Base-by-base conservation (phyloP, 1,139 yeast genomes). In the Debaryomycetaceae sp. region DNA sequence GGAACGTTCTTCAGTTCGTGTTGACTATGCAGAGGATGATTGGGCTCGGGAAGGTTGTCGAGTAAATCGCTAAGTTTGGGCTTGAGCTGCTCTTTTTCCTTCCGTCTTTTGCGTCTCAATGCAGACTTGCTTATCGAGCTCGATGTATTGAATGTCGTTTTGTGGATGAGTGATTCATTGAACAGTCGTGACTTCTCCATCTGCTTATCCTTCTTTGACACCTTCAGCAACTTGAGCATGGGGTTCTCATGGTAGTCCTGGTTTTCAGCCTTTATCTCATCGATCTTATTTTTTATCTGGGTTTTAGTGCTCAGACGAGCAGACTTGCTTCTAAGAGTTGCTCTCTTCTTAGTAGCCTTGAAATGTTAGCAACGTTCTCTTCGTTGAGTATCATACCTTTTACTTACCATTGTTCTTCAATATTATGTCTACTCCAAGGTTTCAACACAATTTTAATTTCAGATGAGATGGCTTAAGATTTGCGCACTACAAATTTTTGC, bases 41-140 rank as follows among this genome's bases (percentile, higher is more conserved):
- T n/a, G n/a, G n/a, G n/a, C 40, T 42, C 30, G 2, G 75, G 76
- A 41, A 85, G 65, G 31, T 76, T 78, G 31, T 65, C 65, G 40
- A 81, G 65, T 36, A 84, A 63, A 47, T 84, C 92, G 40, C 74
- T 69, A 77, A 85, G 73, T 52, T 80, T 75, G 5, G 91, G 87
- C 47, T 75, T 75, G 45, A 85, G 65, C 48, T 81, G 78, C 45
- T 82, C 83, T 52, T 73, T 76, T 36, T 73, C 70, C 54, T 79
- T 81, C 47, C 87, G 72, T 55, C 81, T 83, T 44, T 84, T 72
- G 61, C 91, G 75, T 53, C 88, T 71, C 8, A 74, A 50, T 1
- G 87, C 68, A 3, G 87, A 80, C 55, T 83, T 84, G 28, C 87
- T 79, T 29, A 83, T 69, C n/a, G 66, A 65, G 31, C 60, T 61